phyloP scores from a whole-genome alignment of 1,139 yeast species.

The Taphrina sp. region DNA sequence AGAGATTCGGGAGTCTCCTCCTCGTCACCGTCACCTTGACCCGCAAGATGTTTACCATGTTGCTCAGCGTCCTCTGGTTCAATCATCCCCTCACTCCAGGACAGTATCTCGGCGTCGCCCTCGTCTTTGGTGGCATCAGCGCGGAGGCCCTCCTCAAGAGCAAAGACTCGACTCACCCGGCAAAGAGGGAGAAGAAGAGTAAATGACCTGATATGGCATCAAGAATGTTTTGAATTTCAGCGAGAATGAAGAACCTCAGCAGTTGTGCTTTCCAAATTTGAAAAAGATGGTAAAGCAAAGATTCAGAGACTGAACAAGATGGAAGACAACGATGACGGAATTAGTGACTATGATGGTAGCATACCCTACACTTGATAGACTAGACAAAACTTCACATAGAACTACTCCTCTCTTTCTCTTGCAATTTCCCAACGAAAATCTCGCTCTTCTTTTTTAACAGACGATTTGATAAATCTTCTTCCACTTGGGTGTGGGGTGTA shows the following conservation, averaged over 20 bases:
- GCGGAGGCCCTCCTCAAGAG: constrained; percentile 60
- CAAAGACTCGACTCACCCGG: constrained; percentile 27
- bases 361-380: too few relatives aligned
- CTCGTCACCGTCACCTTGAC: constrained; percentile 93
- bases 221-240: too few relatives aligned
- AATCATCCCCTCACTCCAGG: constrained; percentile 62
- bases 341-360: too few relatives aligned
- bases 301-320: too few relatives aligned
- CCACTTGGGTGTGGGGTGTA: constrained; percentile 13
- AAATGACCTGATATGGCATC: too few relatives aligned
- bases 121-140: constrained; percentile 81
- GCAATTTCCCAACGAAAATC: too few relatives aligned
- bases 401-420: too few relatives aligned
- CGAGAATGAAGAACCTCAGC: too few relatives aligned
- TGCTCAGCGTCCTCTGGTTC: constrained; percentile 78
- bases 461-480: constrained; percentile 18
- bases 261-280: too few relatives aligned
- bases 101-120: constrained; percentile 75
- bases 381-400: too few relatives aligned
- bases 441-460: constrained; percentile 10
- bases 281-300: too few relatives aligned
- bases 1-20: constrained; percentile 76
- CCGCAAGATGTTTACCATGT: constrained; percentile 92
- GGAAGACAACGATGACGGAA: too few relatives aligned
- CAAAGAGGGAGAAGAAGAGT: constrained; percentile 34